phyloP scores from a whole-genome alignment of 1,139 yeast genomes.

The Meyerozyma carpophila region DNA sequence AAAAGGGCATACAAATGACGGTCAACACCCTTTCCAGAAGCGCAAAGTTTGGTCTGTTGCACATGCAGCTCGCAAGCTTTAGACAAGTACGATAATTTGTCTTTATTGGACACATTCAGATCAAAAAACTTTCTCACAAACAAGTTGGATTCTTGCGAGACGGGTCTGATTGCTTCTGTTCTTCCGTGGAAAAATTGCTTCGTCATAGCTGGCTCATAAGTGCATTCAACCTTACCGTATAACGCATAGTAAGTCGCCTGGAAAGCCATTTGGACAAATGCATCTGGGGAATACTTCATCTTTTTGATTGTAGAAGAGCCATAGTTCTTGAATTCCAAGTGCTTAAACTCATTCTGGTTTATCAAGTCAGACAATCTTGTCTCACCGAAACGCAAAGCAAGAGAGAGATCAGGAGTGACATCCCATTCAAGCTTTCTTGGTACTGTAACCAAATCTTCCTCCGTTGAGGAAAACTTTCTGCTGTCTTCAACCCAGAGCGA shows the following conservation, averaged over 20 bases:
- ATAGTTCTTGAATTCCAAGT: conserved; percentile 68
- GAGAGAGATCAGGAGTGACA: conserved; percentile 66
- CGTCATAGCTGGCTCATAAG: conserved; percentile 96
- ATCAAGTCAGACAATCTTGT: conserved; percentile 83
- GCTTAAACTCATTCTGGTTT: conserved; percentile 83
- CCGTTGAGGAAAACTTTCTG: conserved; percentile 19
- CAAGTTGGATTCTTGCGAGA: conserved; percentile 70
- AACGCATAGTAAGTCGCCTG: conserved; percentile 90
- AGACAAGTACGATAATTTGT: conserved; percentile 56
- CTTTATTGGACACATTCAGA: conserved; percentile 50
- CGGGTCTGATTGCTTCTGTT: conserved; percentile 87
- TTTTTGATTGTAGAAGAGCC: conserved; percentile 78
- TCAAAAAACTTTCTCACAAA: conserved; percentile 86
- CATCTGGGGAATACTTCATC: conserved; percentile 90
- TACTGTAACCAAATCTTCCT: conserved; percentile 44
- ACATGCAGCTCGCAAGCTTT: conserved; percentile 71
- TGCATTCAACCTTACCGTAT: conserved; percentile 88
- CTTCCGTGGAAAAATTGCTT: conserved; percentile 82
- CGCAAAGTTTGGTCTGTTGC: conserved; percentile 59
- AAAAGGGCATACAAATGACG: conserved; percentile 84
- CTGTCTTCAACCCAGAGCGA: conserved; percentile 56
- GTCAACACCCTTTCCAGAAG: conserved; percentile 82
- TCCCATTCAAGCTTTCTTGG: conserved; percentile 92
- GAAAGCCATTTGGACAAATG: conserved; percentile 90
- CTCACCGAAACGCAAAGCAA: conserved; percentile 85